Percentiles rank a stretch among this genome's conserved stretches.
Conservation (phyloP, 2,329 filamentous ascomycete genomes). For the Fusarium sp. region DNA sequence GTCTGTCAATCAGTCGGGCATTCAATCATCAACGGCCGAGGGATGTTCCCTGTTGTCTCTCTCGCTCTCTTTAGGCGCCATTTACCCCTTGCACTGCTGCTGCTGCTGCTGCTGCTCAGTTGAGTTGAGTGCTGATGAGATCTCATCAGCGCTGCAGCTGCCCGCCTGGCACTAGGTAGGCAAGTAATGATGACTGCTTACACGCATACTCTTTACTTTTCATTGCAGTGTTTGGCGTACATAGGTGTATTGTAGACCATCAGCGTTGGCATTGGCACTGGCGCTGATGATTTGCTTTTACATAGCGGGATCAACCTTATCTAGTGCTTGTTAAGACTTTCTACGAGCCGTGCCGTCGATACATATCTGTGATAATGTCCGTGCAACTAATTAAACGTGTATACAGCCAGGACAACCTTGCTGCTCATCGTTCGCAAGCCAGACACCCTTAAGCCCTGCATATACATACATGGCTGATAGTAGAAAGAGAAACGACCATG, state of each 20-base stretch:
- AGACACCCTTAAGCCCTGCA: background rate
- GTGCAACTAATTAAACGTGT: background rate
- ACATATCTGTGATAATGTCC: background rate
- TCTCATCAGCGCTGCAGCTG: constrained; percentile 40
- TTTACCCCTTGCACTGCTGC: constrained; percentile 27
- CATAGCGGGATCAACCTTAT: constrained; percentile 37
- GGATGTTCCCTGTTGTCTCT: constrained; percentile 24
- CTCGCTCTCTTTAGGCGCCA: constrained; percentile 23
- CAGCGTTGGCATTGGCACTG: background rate
- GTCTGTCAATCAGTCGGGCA: background rate
- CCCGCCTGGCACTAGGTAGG: background rate
- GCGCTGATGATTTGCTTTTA: constrained; percentile 6
- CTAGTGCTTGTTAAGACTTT: constrained; percentile 8
- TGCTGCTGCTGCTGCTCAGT: constrained; percentile 40
- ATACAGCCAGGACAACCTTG: background rate
- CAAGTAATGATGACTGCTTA: constrained; percentile 2
- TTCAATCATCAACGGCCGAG: constrained; percentile 14
- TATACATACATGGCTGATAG: background rate
- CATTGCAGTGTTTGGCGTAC: background rate
- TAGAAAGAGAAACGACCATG: background rate
- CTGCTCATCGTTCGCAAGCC: background rate
- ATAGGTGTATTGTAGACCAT: background rate
- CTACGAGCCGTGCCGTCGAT: constrained; percentile 13
- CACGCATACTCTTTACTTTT: background rate
- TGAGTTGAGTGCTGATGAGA: constrained; percentile 30